Percentiles rank a stretch among this genome's conserved stretches.
phyloP scores from a whole-genome alignment of 441 rosid species.

The Populus tomentosa region DNA sequence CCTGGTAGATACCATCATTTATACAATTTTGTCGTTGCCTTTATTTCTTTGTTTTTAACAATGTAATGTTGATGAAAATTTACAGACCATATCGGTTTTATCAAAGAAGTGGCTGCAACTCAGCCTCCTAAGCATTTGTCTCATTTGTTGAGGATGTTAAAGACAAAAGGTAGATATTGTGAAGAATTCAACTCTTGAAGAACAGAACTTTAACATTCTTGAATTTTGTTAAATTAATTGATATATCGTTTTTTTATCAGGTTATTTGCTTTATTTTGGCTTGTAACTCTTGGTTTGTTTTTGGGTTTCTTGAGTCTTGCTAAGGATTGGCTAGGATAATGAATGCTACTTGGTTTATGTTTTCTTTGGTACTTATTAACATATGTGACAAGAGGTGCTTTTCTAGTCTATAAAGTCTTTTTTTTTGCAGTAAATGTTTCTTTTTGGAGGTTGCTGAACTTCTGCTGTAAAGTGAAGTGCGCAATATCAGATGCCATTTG shows the following conservation, averaged over 20 bases:
- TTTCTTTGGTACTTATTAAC: not conserved
- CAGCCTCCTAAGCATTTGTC: slow-evolving; percentile 65
- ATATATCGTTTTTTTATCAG: not conserved
- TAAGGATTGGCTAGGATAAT: not conserved
- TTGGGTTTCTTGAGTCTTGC: not conserved
- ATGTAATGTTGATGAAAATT: slow-evolving; percentile 1
- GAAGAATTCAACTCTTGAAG: not conserved
- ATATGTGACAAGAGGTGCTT: not conserved
- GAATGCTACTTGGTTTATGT: not conserved
- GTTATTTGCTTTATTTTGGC: not conserved
- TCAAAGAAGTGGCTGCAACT: slow-evolving; percentile 63
- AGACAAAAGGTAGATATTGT: slow-evolving; percentile 43
- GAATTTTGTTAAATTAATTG: not conserved
- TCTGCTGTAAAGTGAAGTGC: not conserved
- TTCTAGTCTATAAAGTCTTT: not conserved
- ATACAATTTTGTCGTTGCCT: not conserved
- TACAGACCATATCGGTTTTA: slow-evolving; percentile 57
- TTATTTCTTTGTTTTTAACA: not conserved
- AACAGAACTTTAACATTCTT: not conserved
- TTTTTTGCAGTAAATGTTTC: not conserved
- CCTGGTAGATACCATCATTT: slow-evolving; percentile 27
- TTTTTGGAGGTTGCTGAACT: not conserved
- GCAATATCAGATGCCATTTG: not conserved
- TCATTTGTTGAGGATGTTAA: slow-evolving; percentile 50
- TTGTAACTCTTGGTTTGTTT: not conserved